Conservation (phyloP, 2,329 filamentous ascomycete genomes). For the Penicillium sp. region DNA sequence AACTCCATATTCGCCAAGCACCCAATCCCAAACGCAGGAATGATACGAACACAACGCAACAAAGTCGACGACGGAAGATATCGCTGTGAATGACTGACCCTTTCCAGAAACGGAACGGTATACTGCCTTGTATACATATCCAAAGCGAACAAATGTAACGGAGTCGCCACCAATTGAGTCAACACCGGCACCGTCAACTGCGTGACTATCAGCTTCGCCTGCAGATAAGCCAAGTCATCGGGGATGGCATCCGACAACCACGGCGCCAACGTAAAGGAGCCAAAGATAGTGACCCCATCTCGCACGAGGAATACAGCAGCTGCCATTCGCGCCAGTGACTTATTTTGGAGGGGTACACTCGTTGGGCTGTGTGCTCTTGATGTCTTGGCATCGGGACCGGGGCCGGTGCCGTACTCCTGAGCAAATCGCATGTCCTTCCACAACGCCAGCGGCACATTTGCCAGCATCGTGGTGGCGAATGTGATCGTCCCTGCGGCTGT, state of each 20-base stretch:
- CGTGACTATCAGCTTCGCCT: conserved; percentile 37
- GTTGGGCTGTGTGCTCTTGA: conserved; percentile 24
- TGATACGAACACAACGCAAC: conserved; percentile 73
- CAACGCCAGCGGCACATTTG: conserved; percentile 31
- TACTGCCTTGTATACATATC: conserved; percentile 67
- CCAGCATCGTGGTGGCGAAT: conserved; percentile 54
- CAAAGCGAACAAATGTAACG: conserved; percentile 76
- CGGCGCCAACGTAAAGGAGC: conserved; percentile 31
- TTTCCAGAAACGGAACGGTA: conserved; percentile 47
- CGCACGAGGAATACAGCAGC: conserved; percentile 66
- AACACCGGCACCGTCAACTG: conserved; percentile 75
- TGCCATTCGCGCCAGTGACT: conserved; percentile 15
- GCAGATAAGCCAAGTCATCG: conserved; percentile 20
- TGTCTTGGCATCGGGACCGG: conserved; percentile 59
- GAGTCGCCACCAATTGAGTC: conserved; percentile 74
- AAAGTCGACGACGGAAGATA: conserved; percentile 66
- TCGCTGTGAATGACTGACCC: conserved; percentile 59
- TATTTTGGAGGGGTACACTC: conserved; percentile 9
- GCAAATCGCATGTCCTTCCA: conserved; percentile 39
- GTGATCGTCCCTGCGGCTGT: conserved; percentile 57
- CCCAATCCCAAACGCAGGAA: conserved; percentile 81
- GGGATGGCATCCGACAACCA: conserved; percentile 23
- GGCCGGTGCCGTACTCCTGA: conserved; percentile 67
- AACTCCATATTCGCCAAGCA: conserved; percentile 68
- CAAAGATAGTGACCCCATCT: conserved; percentile 80